These are phyloP conservation scores for Cinnamomum micranthum DNA, from an alignment of 164 flowering plant species.

Conservation along the genomic window DNA sequence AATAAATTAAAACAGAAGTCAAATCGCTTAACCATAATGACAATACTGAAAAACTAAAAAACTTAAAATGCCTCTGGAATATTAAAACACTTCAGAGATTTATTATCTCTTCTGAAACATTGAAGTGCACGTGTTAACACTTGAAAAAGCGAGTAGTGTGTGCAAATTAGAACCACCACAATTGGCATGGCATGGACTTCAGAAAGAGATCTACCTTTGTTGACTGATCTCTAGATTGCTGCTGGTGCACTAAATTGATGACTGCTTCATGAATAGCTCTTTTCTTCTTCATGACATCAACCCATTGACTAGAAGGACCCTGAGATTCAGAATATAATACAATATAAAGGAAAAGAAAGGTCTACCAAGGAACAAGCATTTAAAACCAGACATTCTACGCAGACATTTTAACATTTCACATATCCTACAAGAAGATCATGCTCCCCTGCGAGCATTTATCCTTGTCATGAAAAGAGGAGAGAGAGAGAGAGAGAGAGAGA, in stretches of 20 bases:
- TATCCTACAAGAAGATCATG: background rate
- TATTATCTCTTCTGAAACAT: too few species aligned
- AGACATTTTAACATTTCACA: background rate
- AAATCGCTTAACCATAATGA: too few species aligned
- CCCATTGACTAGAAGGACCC: slow-evolving; percentile 64
- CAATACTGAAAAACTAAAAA: too few species aligned
- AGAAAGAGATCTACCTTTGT: slow-evolving; percentile 35
- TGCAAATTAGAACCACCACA: too few species aligned
- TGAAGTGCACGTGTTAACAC: too few species aligned
- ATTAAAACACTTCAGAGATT: too few species aligned
- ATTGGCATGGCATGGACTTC: background rate
- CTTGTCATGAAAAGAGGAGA: background rate
- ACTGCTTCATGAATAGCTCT: slow-evolving; percentile 82
- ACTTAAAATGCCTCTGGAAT: too few species aligned
- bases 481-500: too few species aligned
- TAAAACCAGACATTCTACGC: background rate
- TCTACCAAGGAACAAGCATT: background rate
- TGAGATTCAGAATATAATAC: background rate
- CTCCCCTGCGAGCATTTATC: background rate
- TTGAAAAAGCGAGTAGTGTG: too few species aligned
- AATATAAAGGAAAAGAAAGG: background rate
- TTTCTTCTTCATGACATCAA: slow-evolving; percentile 94
- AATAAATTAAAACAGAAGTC: too few species aligned
- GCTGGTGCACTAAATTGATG: slow-evolving; percentile 64
- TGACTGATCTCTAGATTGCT: slow-evolving; percentile 35